Evolutionary conservation across 1,284 basidiomycete species (phyloP), one percentile per base, ranked within the genome.

Genomic region (Sporisorium iseilematis-ciliati): DNA sequence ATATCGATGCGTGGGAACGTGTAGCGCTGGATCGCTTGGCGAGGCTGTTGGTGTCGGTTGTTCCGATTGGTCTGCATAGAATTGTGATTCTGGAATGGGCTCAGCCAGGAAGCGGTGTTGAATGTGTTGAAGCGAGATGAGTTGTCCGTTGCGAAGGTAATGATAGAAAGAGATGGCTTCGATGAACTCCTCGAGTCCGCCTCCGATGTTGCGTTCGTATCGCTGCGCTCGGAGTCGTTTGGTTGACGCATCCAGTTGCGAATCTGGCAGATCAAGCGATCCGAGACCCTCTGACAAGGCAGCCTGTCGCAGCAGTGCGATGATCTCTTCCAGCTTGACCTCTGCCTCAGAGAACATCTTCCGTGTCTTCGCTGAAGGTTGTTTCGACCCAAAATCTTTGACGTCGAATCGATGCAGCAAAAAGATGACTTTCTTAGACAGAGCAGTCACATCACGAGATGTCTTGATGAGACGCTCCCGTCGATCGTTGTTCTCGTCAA

Each of bases 381-480:
- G 12, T 21, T 25, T 5, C 7, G 69, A 56, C 16, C 58, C 70
- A 40, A 71, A 66, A 33, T 67, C 62, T 7, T 43, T 46, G 26
- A 72, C 25, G n/a, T 74, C 66, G 52, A 69, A 88, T 45, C 95
- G 91, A 82, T 97, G 96, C 4, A 98, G 88, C 52, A 94, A 91
- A 82, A 98, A 98, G 72, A 99, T 98, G 81, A 91, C 88, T 86
- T 94, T 95, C 86, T 99, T 99, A 50, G 94, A 94, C n/a, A 93
- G 88, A 74, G 91, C 92, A 16, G 95, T 98, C 73, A 94, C 90
- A 85, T 97, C 95, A 35, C 96, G 86, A 7, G 88, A 88, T 10
- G 86, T 66, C 89, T 95, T 95, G 84, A 95, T 92, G 69, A 95
- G 88, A 29, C 92, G 89, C 80, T 96, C 94, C 45, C 86, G 77